phyloP scores from a whole-genome alignment of 495 filamentous ascomycete genomes.

The Rhypophila decipiens region DNA sequence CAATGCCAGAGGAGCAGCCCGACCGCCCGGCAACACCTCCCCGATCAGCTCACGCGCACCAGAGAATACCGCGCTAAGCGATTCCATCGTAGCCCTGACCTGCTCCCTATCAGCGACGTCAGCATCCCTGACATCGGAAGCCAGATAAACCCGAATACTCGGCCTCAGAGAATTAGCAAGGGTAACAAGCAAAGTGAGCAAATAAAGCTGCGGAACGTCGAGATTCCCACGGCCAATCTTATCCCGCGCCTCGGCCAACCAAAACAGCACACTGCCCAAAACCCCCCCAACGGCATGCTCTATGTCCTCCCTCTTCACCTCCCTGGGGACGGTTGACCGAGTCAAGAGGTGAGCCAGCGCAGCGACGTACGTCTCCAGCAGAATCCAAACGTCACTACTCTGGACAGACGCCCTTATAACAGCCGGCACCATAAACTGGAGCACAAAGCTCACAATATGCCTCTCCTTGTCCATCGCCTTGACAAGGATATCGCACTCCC shows the following conservation, averaged over 20 bases:
- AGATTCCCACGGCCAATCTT: neutral
- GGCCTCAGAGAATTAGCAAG: slow-evolving; percentile 14
- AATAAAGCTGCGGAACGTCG: slow-evolving; percentile 10
- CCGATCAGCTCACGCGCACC: neutral
- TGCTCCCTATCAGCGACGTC: neutral
- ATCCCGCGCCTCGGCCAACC: slow-evolving; percentile 7
- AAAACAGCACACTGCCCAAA: slow-evolving; percentile 13
- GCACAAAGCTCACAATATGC: slow-evolving; percentile 36
- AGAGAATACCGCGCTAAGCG: neutral
- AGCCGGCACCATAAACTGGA: slow-evolving; percentile 38
- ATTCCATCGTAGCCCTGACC: neutral
- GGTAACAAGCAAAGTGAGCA: slow-evolving; percentile 8
- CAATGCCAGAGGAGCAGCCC: neutral
- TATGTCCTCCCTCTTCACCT: slow-evolving; percentile 20
- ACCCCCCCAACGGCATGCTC: slow-evolving; percentile 14
- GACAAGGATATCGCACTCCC: slow-evolving; percentile 33
- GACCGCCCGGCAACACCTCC: neutral
- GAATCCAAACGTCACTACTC: slow-evolving; percentile 21
- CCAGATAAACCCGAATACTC: slow-evolving; percentile 8
- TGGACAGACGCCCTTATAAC: slow-evolving; percentile 23
- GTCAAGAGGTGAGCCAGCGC: slow-evolving; percentile 23
- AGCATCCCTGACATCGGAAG: neutral
- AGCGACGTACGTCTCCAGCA: slow-evolving; percentile 33
- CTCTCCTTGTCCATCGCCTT: slow-evolving; percentile 31
- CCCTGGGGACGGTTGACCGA: slow-evolving; percentile 17